Evolutionary conservation across 2,329 filamentous ascomycete genomes (phyloP).

Genomic region (Aspergillus ochraceus): DNA sequence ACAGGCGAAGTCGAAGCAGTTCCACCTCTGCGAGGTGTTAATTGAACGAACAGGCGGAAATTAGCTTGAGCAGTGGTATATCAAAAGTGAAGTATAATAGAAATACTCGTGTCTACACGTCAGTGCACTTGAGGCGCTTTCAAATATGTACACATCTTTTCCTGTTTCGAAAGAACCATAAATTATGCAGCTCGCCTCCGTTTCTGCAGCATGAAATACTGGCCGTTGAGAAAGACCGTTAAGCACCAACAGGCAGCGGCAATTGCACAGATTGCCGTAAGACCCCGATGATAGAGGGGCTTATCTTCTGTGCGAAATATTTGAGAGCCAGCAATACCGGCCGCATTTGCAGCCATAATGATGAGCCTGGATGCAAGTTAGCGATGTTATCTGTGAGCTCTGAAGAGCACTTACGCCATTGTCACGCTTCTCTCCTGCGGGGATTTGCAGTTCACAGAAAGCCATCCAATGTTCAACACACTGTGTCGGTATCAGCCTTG

Average conservation of each 20-base stretch:
- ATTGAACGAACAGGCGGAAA: background rate
- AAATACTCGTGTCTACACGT: too few relatives aligned
- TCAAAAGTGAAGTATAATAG: too few relatives aligned
- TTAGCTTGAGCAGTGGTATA: background rate
- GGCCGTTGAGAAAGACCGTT: background rate
- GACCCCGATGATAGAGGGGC: conserved; percentile 21
- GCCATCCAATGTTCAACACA: conserved; percentile 59
- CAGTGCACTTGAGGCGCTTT: too few relatives aligned
- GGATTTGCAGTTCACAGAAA: conserved; percentile 56
- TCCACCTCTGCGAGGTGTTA: background rate
- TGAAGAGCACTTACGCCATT: conserved; percentile 48
- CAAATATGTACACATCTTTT: too few relatives aligned
- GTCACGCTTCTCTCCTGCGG: conserved; percentile 60
- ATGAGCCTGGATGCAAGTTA: conserved; percentile 23
- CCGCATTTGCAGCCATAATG: conserved; percentile 63
- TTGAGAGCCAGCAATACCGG: conserved; percentile 62
- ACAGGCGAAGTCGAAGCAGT: background rate
- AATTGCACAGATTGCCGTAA: background rate
- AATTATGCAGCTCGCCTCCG: background rate
- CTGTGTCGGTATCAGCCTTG: conserved; percentile 11
- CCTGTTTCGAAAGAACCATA: too few relatives aligned
- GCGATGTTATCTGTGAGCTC: conserved; percentile 20
- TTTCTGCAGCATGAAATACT: background rate
- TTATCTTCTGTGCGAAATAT: conserved; percentile 49
- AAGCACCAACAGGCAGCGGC: background rate